Conservation (phyloP, 345 rosid genomes). For the Cochlearia excelsa region DNA sequence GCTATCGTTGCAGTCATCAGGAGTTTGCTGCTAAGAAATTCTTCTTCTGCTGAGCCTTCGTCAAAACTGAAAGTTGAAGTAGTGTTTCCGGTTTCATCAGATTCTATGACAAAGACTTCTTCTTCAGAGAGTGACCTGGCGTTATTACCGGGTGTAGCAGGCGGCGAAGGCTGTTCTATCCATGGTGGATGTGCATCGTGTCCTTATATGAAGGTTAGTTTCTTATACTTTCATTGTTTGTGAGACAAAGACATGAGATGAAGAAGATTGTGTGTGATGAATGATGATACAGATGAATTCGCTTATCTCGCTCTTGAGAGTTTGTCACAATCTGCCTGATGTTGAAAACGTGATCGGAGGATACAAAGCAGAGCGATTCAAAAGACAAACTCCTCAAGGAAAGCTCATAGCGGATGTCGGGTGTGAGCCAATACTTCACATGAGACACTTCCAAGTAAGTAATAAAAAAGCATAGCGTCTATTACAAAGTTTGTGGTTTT, state of each 20-base stretch:
- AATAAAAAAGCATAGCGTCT: neutral
- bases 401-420: conserved; percentile 96
- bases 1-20: conserved; percentile 78
- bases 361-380: conserved; percentile 69
- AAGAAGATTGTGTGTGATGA: conserved; percentile 17
- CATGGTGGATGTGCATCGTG: conserved; percentile 99
- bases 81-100: conserved; percentile 90
- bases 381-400: conserved; percentile 60
- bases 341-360: conserved; percentile 39
- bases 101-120: conserved; percentile 67
- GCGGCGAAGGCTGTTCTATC: conserved; percentile 92
- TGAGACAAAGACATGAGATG: neutral
- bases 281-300: conserved; percentile 81
- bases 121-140: conserved; percentile 45
- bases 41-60: conserved; percentile 42
- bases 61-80: conserved; percentile 79
- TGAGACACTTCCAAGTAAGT: conserved; percentile 92
- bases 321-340: conserved; percentile 74
- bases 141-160: conserved; percentile 87
- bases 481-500: neutral
- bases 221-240: neutral
- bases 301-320: conserved; percentile 64
- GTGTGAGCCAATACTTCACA: conserved; percentile 92
- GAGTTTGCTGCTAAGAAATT: conserved; percentile 37
- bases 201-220: conserved; percentile 91